Conservation (phyloP, 2,329 filamentous ascomycete species). For the Alternaria arborescens region DNA sequence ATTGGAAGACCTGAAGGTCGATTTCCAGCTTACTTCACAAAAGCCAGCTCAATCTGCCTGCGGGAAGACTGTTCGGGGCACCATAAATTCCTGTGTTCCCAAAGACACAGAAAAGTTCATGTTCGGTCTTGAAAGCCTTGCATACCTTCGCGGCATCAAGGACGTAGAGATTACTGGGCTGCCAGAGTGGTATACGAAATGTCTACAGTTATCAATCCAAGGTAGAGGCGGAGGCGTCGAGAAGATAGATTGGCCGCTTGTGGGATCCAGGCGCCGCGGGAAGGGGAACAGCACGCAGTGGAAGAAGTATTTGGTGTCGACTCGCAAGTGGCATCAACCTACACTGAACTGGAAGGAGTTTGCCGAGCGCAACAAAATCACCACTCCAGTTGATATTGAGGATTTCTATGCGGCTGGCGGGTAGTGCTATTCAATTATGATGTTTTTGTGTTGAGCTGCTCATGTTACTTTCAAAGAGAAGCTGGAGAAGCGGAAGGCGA, state of each 20-base stretch:
- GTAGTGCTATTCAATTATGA: not conserved
- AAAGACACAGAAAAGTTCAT: slow-evolving; percentile 18
- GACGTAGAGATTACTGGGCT: slow-evolving; percentile 24
- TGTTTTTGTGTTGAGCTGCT: not conserved
- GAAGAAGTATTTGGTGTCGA: slow-evolving; percentile 7
- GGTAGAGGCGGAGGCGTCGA: slow-evolving; percentile 29
- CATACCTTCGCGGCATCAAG: slow-evolving; percentile 26
- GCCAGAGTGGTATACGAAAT: slow-evolving; percentile 30
- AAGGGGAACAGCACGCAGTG: slow-evolving; percentile 13
- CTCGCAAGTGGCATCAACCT: slow-evolving; percentile 32
- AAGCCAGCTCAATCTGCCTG: not conserved
- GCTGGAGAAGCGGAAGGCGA: not conserved
- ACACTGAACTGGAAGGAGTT: slow-evolving; percentile 35
- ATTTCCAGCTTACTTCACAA: not conserved
- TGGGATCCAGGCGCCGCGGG: slow-evolving; percentile 15
- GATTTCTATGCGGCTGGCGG: slow-evolving; percentile 3
- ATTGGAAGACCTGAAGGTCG: slow-evolving; percentile 21
- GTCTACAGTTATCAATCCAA: slow-evolving; percentile 30
- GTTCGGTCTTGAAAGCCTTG: slow-evolving; percentile 30
- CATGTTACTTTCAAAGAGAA: not conserved
- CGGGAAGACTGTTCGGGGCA: no score
- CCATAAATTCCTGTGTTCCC: not conserved
- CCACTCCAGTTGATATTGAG: slow-evolving; percentile 16
- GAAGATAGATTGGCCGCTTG: slow-evolving; percentile 28
- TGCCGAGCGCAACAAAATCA: slow-evolving; percentile 30